Evolutionary conservation across 2,329 filamentous ascomycete genomes (phyloP), one percentile per base, ranked within the genome.

Genomic region (Didymella segeticola): DNA sequence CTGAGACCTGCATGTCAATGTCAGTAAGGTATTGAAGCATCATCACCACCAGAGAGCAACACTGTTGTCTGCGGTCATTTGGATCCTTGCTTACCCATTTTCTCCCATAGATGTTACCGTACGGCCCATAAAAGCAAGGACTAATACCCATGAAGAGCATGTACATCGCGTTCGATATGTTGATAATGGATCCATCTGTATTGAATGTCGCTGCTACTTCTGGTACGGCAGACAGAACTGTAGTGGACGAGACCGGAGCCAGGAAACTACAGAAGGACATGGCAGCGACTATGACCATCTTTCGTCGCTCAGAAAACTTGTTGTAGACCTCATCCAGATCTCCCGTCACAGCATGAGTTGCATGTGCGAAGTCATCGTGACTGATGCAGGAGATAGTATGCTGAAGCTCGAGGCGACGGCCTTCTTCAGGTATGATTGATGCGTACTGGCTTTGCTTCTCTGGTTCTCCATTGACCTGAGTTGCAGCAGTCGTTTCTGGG

Each of bases 231-330:
- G 89, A 82, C 11, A 93, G 75, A 8, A 93, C 85, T 1, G 87
- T 87, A 0, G 89, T 93, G 31, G 86, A 90, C 2, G 86, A 89
- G 20, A 91, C 83, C 0, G 90, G 90, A 1, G 90, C 86, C 37
- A 93, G 78, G 59, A 93, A 91, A 22, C 87, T 86, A 74, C 89
- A 91, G 68, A 88, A 90, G 0, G 89, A 87, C 46, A 93, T 75
- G 5, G 92, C 81, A 9, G 79, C 77, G 14, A 91, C 87, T 46
- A 93, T 89, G 56, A 86, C 66, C 2, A 80, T 69, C 73, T 93
- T 95, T 33, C 86, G 83, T 14, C 77, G 75, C 3, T 75, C 73
- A 0, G 86, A 82, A 56, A 92, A 82, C 15, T 82, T 81, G 63
- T 87, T 81, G 76, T 92, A 93, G 56, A 84, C 75, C 37, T 81